phyloP scores from a whole-genome alignment of 2,329 filamentous ascomycete genomes.

The Coniella vitis region DNA sequence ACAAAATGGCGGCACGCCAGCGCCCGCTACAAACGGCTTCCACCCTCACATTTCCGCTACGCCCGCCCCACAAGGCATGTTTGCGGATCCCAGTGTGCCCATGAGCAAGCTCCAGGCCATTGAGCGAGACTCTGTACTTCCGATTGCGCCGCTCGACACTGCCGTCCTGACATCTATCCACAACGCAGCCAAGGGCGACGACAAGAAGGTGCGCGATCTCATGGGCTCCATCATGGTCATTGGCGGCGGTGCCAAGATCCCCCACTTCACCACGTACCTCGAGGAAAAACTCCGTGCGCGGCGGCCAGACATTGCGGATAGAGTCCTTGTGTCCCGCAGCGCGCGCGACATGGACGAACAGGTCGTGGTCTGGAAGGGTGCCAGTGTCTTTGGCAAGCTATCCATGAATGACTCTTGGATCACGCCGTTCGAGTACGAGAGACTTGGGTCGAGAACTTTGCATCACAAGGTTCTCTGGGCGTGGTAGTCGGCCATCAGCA shows the following conservation, averaged over 20 bases:
- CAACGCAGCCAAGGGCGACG: slow-evolving; percentile 79
- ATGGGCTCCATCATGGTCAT: slow-evolving; percentile 86
- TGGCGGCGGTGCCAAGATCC: slow-evolving; percentile 75
- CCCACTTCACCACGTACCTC: slow-evolving; percentile 72
- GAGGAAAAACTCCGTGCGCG: slow-evolving; percentile 73
- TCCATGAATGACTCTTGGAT: slow-evolving; percentile 96
- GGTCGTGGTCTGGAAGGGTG: slow-evolving; percentile 97
- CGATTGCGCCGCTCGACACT: slow-evolving; percentile 75
- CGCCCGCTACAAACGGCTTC: slow-evolving; percentile 32
- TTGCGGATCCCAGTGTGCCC: slow-evolving; percentile 46
- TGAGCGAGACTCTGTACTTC: slow-evolving; percentile 74
- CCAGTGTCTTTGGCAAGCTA: slow-evolving; percentile 89
- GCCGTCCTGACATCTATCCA: slow-evolving; percentile 87
- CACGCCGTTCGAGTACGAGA: slow-evolving; percentile 78
- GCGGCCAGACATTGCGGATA: slow-evolving; percentile 52
- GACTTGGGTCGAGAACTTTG: slow-evolving; percentile 71
- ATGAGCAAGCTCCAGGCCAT: slow-evolving; percentile 49
- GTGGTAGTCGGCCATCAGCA: slow-evolving; percentile 34
- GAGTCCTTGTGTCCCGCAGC: slow-evolving; percentile 59
- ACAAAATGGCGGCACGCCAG: slow-evolving; percentile 40
- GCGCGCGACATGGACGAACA: slow-evolving; percentile 93
- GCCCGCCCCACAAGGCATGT: slow-evolving; percentile 33
- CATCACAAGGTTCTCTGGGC: slow-evolving; percentile 72
- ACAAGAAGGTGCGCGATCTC: slow-evolving; percentile 88
- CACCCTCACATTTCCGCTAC: slow-evolving; percentile 25